Percentiles rank a stretch among this genome's conserved stretches.
phyloP scores from a whole-genome alignment of 176 grass and related monocot genomes.

The Triticum urartu region DNA sequence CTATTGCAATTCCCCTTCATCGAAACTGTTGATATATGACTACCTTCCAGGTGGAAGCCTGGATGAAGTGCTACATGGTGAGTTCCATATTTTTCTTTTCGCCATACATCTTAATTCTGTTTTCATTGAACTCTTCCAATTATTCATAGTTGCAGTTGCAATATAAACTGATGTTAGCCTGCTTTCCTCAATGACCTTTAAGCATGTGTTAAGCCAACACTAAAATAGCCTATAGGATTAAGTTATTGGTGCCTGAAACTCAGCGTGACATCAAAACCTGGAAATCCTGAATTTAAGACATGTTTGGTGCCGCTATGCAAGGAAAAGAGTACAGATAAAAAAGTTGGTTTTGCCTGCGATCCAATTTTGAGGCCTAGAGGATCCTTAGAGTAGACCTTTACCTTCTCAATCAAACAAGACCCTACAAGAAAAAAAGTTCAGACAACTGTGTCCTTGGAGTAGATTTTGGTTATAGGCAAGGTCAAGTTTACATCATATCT shows the following conservation, averaged over 20 bases:
- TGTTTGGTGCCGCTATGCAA: not conserved
- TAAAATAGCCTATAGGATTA: not conserved
- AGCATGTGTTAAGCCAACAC: not conserved
- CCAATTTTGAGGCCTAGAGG: not conserved
- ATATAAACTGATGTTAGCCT: not conserved
- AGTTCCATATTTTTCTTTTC: conserved; percentile 22
- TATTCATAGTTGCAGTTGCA: conserved; percentile 2
- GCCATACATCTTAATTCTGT: not conserved
- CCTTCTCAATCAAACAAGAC: not conserved
- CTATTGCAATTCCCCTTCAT: conserved; percentile 96
- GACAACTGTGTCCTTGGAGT: not conserved
- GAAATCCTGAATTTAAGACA: conserved; percentile 9
- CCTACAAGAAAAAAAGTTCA: not conserved
- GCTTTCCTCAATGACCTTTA: conserved; percentile 1
- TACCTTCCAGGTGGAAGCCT: conserved; percentile 95
- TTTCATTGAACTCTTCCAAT: not conserved
- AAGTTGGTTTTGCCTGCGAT: too few species aligned
- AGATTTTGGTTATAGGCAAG: not conserved
- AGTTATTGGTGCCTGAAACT: not conserved
- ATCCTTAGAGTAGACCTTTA: not conserved
- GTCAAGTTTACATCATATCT: not conserved
- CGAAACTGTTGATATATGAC: conserved; percentile 96
- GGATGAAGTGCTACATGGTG: conserved; percentile 93
- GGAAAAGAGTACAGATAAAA: conserved; percentile 10
- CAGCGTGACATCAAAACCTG: not conserved